phyloP scores from a whole-genome alignment of 2,329 filamentous ascomycete species.

The Metarhizium humberi region DNA sequence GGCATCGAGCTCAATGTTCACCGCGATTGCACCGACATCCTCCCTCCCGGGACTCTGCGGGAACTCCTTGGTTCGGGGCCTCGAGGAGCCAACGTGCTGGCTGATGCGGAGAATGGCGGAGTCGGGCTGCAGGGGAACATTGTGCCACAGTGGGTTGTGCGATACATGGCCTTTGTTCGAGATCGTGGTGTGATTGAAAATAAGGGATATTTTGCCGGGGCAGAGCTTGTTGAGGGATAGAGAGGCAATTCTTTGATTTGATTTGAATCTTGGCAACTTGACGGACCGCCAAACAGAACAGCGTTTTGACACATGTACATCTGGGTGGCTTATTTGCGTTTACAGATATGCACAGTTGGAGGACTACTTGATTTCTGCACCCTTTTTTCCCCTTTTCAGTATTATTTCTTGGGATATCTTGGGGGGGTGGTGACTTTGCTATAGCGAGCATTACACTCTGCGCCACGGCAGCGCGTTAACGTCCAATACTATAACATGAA shows the following conservation, averaged over 20 bases:
- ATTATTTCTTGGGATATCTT: neutral
- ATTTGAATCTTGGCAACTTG: neutral
- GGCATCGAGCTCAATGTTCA: conserved; percentile 86
- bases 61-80: conserved; percentile 70
- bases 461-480: neutral
- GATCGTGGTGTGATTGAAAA: conserved; percentile 95
- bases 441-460: conserved; percentile 6
- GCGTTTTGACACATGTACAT: neutral
- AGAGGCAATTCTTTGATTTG: neutral
- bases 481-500: neutral
- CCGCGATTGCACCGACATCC: conserved; percentile 85
- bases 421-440: neutral
- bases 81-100: conserved; percentile 67
- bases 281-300: neutral
- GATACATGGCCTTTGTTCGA: conserved; percentile 92
- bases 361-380: neutral
- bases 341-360: neutral
- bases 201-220: conserved; percentile 92
- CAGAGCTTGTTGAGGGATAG: conserved; percentile 42
- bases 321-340: neutral
- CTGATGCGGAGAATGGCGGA: conserved; percentile 40
- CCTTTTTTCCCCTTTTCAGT: neutral
- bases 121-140: conserved; percentile 66
- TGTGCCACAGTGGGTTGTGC: conserved; percentile 86
- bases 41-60: conserved; percentile 75